Base-by-base conservation (phyloP, 768 basidiomycete species). In the Inosperma sp. region DNA sequence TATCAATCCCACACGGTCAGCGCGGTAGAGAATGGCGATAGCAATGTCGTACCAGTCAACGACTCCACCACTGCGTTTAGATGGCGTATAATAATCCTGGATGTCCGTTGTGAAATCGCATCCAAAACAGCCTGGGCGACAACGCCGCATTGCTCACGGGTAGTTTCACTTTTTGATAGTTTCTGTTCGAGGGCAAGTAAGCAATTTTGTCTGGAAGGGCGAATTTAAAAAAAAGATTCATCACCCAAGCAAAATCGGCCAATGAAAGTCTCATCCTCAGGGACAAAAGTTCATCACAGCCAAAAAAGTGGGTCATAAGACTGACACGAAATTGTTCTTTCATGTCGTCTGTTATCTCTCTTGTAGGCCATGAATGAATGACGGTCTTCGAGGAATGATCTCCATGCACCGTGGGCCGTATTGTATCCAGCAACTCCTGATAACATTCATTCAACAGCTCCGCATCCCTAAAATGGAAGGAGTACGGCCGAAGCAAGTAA, bases 51-150 rank as follows among this genome's bases (percentile, higher is more conserved):
- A 84, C 83, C 56, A 40, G 71, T 67, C 10, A 86, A 67, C 36
- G 70, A 56, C 27, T 62, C 51, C 34, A 72, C 62, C 23, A 78
- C 70, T 22, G 80, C 78, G 14, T 64, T 58, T 26, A 84, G 64
- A 59, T 86, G 82, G 31, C 79, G 78, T 22, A 86, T 69, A 41
- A 86, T 62, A 13, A 77, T 77, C 14, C 76, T 73, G 46, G 83
- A 65, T 21, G 81, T 65, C 16, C 76, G 72, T 56, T 79, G 74
- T 26, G 79, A 82, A 22, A 87, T 78, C 5, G 57, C 57, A 47
- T 68, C 73, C 52, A 84, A 68, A 22, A 83, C 69, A 31, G 52
- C 54, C 55, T 76, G 77, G 2, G 82, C 82, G 23, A 81, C 71
- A 12, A 65, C 60, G 1, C 82, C 83, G 55, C 77, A 84, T 40